These are phyloP conservation scores for Bruguiera sexangula DNA, from an alignment of 345 rosid species.

Conservation along the genomic window DNA sequence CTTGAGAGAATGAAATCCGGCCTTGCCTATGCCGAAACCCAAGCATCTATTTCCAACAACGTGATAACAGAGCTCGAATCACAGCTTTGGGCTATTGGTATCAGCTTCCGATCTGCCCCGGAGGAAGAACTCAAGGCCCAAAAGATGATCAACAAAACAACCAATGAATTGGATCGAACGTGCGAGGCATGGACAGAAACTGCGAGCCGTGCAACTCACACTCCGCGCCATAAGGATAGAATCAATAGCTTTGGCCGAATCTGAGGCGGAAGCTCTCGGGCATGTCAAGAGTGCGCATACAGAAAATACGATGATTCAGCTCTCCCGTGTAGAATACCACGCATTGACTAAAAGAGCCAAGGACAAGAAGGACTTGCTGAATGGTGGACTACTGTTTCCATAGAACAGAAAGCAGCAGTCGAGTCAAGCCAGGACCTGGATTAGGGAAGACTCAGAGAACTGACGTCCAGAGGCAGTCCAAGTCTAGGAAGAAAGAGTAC, in stretches of 20 bases:
- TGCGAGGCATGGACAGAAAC: constrained; percentile 35
- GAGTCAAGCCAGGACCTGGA: constrained; percentile 35
- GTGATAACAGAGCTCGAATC: constrained; percentile 35
- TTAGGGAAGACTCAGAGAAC: constrained; percentile 28
- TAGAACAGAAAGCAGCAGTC: constrained; percentile 47
- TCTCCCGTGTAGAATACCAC: constrained; percentile 32
- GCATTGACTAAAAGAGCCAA: constrained; percentile 35
- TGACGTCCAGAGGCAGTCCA: constrained; percentile 4
- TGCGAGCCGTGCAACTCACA: constrained; percentile 34
- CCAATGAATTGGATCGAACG: constrained; percentile 14
- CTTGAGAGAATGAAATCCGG: constrained; percentile 43
- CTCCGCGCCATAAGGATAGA: constrained; percentile 40
- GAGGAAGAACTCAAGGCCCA: constrained; percentile 32
- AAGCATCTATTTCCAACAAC: constrained; percentile 25
- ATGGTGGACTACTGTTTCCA: constrained; percentile 42
- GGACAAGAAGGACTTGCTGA: constrained; percentile 42
- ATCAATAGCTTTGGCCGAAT: constrained; percentile 36
- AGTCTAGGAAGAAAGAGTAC: constrained; percentile 1
- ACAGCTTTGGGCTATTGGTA: constrained; percentile 25
- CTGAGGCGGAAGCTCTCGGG: constrained; percentile 27
- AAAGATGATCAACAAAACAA: constrained; percentile 18
- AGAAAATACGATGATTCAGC: constrained; percentile 13
- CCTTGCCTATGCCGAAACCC: constrained; percentile 30
- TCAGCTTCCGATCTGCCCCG: constrained; percentile 19
- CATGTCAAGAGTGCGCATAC: constrained; percentile 20